Base-by-base conservation (phyloP, 805 yeast genomes). In the Candida namnaoensis region DNA sequence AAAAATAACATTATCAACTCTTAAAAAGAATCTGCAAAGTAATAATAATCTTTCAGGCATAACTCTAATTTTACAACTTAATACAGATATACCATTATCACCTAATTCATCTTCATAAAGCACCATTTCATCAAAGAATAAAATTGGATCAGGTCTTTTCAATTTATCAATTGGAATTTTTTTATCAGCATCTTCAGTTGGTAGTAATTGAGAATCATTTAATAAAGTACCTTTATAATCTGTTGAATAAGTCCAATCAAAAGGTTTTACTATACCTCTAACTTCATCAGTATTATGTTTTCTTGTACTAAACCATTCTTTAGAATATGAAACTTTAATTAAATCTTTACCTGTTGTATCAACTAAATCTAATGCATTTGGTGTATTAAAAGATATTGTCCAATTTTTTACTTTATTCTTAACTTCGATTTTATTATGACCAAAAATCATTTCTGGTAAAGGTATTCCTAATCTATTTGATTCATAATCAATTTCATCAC, bases 381-480 rank as follows among this genome's bases (percentile, higher is more conserved):
- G 63, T 0, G 96, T 81, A 55, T 84, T 81, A 61, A 90, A 88
- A 36, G 67, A 70, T 12, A 91, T 69, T 33, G 58, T 46, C 66
- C 74, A 75, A 32, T 62, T 63, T 38, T 66, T 52, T 10, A 47
- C 42, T 4, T 50, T 47, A 45, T 74, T 71, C 39, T 62, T 66
- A 10, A 88, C 56, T 39, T 69, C 72, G 10, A 88, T 78, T 43
- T 63, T 62, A 56, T 85, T 90, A 50, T 85, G 78, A 9, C 98
- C 98, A 64, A 93, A 93, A 6, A 93, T 88, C 98, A 93, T 93
- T 59, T 93, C 99, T 1, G 99, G 99, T 36, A 91, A 63, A 0
- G 98, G 95, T 46, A 91, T 76, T 13, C 79, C 79, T 41, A 82
- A 71, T 40, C 79, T 57, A 5, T 73, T 74, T 12, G 52, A 58